Conservation (phyloP, 2,329 filamentous ascomycete genomes). For the Colletotrichum destructivum region DNA sequence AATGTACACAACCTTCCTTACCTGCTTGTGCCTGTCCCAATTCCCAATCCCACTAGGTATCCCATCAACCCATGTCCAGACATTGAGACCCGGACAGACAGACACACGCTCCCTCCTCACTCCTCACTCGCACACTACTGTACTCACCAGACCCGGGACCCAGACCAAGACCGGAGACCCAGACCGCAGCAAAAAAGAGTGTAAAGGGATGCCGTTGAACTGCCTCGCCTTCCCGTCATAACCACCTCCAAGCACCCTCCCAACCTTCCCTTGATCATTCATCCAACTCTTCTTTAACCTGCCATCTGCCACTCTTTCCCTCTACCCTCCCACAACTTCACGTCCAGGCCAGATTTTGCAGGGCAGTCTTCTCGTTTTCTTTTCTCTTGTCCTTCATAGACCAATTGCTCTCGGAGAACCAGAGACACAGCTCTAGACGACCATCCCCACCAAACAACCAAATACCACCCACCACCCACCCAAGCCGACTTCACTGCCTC, state of each 20-base stretch:
- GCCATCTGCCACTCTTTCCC: conserved; percentile 38
- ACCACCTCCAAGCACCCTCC: conserved; percentile 19
- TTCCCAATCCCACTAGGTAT: conserved; percentile 33
- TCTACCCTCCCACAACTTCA: conserved; percentile 21
- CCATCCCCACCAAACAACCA: background rate
- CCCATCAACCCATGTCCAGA: conserved; percentile 37
- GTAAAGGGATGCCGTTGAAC: conserved; percentile 41
- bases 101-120: background rate
- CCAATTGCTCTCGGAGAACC: conserved; percentile 38
- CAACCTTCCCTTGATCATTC: conserved; percentile 39
- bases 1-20: conserved; percentile 4
- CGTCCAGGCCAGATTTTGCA: conserved; percentile 36
- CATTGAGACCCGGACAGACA: conserved; percentile 33
- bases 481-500: conserved; percentile 4
- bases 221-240: conserved; percentile 40
- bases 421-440: conserved; percentile 38
- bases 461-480: background rate
- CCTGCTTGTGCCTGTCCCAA: conserved; percentile 14
- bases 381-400: conserved; percentile 42
- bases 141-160: conserved; percentile 21
- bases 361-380: conserved; percentile 42
- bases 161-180: conserved; percentile 37
- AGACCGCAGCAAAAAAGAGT: conserved; percentile 34
- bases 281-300: conserved; percentile 40
- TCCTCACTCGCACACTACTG: conserved; percentile 14